phyloP scores from a whole-genome alignment of 2,329 filamentous ascomycete species.

The Talaromyces sp. region DNA sequence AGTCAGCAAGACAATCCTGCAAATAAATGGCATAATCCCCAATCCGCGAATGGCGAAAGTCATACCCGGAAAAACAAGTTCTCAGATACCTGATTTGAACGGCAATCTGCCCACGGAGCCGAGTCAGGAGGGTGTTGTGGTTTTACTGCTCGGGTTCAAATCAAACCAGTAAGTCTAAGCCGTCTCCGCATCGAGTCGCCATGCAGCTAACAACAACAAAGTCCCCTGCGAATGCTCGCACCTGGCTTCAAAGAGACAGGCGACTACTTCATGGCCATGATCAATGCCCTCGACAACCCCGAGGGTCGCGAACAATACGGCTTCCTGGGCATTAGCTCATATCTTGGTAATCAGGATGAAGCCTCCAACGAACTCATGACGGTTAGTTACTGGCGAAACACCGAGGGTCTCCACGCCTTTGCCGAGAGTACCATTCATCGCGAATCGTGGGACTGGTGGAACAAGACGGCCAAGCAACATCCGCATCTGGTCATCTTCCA shows the following conservation, averaged over 20 bases:
- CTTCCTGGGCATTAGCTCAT: constrained; percentile 46
- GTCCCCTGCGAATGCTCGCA: constrained; percentile 48
- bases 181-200: too few species aligned
- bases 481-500: constrained; percentile 53
- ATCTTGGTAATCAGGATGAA: constrained; percentile 35
- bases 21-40: constrained; percentile 13
- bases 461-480: constrained; percentile 32
- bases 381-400: constrained; percentile 52
- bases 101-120: constrained; percentile 12
- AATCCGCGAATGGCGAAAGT: constrained; percentile 14
- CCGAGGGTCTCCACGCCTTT: constrained; percentile 52
- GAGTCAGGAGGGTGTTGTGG: constrained; percentile 10
- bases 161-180: constrained; percentile 15
- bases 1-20: not conserved
- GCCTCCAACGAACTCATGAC: constrained; percentile 42
- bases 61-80: constrained; percentile 15
- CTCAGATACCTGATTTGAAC: constrained; percentile 17
- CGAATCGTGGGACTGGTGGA: constrained; percentile 52
- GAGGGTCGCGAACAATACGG: constrained; percentile 45
- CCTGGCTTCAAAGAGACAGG: constrained; percentile 45
- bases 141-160: constrained; percentile 15
- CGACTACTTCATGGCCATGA: constrained; percentile 41
- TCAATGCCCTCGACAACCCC: constrained; percentile 29
- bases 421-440: constrained; percentile 51
- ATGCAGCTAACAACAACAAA: not conserved